A percentile compares a stretch with the other conserved stretches of the same genome.
Conservation (phyloP, 2,329 filamentous ascomycete species). For the Trichoderma sp. region DNA sequence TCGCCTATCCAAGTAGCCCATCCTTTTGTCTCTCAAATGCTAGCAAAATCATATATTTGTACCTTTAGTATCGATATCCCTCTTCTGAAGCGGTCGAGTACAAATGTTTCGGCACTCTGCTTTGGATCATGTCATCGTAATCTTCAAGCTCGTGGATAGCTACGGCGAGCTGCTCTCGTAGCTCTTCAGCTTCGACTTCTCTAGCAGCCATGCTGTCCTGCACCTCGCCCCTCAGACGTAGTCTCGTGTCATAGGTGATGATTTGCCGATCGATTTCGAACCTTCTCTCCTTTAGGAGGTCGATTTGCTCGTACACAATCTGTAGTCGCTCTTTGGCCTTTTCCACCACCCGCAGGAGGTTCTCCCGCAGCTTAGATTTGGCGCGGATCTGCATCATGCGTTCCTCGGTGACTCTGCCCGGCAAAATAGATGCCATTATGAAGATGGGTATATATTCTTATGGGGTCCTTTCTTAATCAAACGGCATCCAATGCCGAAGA, state of each 20-base stretch:
- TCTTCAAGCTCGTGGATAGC: constrained; percentile 4
- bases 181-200: neutral
- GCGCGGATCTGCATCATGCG: neutral
- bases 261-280: constrained; percentile 4
- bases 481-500: neutral
- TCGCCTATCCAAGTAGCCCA: neutral
- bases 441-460: neutral
- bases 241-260: neutral
- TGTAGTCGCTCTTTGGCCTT: neutral
- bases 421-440: neutral
- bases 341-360: neutral
- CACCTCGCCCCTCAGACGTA: neutral
- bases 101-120: neutral
- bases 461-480: neutral
- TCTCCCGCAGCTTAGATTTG: constrained; percentile 5
- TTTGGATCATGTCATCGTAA: neutral
- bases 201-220: neutral
- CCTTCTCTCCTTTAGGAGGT: neutral
- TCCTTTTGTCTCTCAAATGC: neutral
- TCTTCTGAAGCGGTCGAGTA: neutral
- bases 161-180: constrained; percentile 1
- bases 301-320: neutral
- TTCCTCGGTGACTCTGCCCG: neutral
- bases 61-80: neutral
- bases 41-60: neutral